Conservation (phyloP, 495 filamentous ascomycete genomes). For the Penicillium soppii region DNA sequence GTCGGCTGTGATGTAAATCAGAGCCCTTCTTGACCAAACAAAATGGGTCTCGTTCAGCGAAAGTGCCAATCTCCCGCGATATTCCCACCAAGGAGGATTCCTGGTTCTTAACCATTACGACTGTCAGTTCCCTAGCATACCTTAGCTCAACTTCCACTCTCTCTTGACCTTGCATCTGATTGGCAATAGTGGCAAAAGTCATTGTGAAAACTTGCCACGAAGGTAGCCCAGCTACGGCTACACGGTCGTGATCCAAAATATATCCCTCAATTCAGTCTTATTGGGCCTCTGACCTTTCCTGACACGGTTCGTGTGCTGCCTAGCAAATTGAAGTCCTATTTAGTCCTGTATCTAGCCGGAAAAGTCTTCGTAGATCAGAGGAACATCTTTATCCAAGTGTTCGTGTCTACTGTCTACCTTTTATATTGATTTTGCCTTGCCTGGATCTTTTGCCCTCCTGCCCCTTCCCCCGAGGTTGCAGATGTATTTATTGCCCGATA, state of each 20-base stretch:
- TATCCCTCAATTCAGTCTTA: background rate
- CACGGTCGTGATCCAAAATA: slow-evolving; percentile 10
- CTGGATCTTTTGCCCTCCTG: background rate
- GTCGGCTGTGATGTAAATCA: slow-evolving; percentile 12
- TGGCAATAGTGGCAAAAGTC: slow-evolving; percentile 29
- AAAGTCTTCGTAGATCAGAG: slow-evolving; percentile 11
- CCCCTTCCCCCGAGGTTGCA: slow-evolving; percentile 5
- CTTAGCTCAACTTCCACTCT: slow-evolving; percentile 1
- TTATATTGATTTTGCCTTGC: slow-evolving; percentile 14
- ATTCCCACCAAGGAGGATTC: slow-evolving; percentile 9
- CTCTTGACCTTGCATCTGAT: slow-evolving; percentile 17
- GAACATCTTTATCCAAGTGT: slow-evolving; percentile 3
- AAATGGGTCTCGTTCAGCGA: background rate
- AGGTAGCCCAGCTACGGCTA: slow-evolving; percentile 7
- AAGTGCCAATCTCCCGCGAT: slow-evolving; percentile 9
- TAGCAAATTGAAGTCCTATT: slow-evolving; percentile 2
- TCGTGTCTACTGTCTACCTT: slow-evolving; percentile 8
- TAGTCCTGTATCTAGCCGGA: slow-evolving; percentile 12
- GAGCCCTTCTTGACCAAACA: background rate
- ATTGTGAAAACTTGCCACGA: slow-evolving; percentile 8
- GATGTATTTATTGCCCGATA: slow-evolving; percentile 4
- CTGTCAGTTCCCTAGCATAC: background rate
- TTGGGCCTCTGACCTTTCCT: background rate
- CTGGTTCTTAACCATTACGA: background rate
- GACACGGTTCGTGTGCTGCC: slow-evolving; percentile 21